Evolutionary conservation across 352 stramenopile species (phyloP).

Genomic region (Phytophthora crassamura): DNA sequence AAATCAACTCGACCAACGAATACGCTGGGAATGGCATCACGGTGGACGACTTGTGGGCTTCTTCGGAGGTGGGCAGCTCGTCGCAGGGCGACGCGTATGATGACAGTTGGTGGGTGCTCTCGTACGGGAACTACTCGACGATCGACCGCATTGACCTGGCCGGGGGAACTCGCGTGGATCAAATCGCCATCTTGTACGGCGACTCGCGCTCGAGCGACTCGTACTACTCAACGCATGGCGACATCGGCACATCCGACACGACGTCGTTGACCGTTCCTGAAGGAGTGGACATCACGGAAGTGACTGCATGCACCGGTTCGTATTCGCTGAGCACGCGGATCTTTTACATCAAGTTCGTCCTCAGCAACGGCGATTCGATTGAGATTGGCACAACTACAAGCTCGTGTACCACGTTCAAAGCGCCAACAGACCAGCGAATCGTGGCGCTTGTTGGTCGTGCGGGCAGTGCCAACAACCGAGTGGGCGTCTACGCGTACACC

Average conservation of each 20-base stretch:
- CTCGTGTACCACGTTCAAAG: conserved; percentile 19
- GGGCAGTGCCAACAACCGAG: conserved; percentile 22
- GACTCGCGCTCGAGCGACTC: conserved; percentile 26
- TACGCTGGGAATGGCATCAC: conserved; percentile 30
- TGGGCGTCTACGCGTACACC: conserved; percentile 21
- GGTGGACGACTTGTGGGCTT: conserved; percentile 17
- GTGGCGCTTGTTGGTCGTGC: conserved; percentile 21
- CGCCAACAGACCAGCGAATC: conserved; percentile 17
- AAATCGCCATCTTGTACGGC: conserved; percentile 28
- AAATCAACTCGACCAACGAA: conserved; percentile 24
- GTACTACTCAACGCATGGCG: conserved; percentile 25
- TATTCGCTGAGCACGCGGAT: conserved; percentile 18
- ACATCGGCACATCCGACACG: conserved; percentile 23
- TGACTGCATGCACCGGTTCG: conserved; percentile 15
- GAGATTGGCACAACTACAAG: conserved; percentile 23
- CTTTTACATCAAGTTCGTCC: conserved; percentile 27
- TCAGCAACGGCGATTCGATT: conserved; percentile 23
- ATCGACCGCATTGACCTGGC: conserved; percentile 31
- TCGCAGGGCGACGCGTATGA: conserved; percentile 22
- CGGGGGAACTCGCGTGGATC: conserved; percentile 23
- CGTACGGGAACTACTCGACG: conserved; percentile 31
- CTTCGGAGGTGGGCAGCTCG: conserved; percentile 10
- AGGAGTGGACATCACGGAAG: conserved; percentile 13
- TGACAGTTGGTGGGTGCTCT: conserved; percentile 31
- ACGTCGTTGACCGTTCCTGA: conserved; percentile 15